Conservation (phyloP, 2,329 filamentous ascomycete species). For the Diplocarpon rosae region DNA sequence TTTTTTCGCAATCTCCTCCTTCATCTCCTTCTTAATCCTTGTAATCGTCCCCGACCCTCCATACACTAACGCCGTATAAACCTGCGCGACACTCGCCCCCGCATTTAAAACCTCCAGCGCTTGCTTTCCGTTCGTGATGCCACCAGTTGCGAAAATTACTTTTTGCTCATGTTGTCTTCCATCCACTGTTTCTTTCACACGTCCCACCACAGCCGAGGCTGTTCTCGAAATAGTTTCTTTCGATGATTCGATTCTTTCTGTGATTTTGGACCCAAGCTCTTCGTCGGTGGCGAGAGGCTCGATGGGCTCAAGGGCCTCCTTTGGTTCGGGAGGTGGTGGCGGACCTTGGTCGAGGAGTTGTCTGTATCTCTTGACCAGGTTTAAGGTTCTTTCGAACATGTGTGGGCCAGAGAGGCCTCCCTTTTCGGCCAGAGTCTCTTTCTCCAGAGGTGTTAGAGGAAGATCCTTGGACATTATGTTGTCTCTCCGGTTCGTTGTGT, state of each 20-base stretch:
- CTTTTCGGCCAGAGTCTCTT: slow-evolving; percentile 57
- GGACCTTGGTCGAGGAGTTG: slow-evolving; percentile 48
- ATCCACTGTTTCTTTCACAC: background rate
- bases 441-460: slow-evolving; percentile 54
- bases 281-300: slow-evolving; percentile 16
- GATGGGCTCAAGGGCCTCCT: background rate
- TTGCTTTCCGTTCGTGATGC: slow-evolving; percentile 80
- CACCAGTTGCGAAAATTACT: slow-evolving; percentile 86
- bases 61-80: slow-evolving; percentile 68
- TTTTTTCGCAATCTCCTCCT: slow-evolving; percentile 35
- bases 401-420: slow-evolving; percentile 88
- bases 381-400: slow-evolving; percentile 71
- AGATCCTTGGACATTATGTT: slow-evolving; percentile 59
- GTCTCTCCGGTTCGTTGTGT: slow-evolving; percentile 80
- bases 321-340: slow-evolving; percentile 26
- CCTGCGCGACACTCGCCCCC: slow-evolving; percentile 81
- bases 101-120: slow-evolving; percentile 74
- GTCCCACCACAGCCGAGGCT: background rate
- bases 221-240: slow-evolving; percentile 12
- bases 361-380: slow-evolving; percentile 71
- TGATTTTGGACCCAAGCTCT: slow-evolving; percentile 27
- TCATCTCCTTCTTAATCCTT: slow-evolving; percentile 54
- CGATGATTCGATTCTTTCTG: slow-evolving; percentile 26
- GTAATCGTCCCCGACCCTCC: slow-evolving; percentile 54
- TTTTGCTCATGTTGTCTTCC: slow-evolving; percentile 37